Evolutionary conservation across 331 rosid species (phyloP).

Genomic region (Saraca asoca): DNA sequence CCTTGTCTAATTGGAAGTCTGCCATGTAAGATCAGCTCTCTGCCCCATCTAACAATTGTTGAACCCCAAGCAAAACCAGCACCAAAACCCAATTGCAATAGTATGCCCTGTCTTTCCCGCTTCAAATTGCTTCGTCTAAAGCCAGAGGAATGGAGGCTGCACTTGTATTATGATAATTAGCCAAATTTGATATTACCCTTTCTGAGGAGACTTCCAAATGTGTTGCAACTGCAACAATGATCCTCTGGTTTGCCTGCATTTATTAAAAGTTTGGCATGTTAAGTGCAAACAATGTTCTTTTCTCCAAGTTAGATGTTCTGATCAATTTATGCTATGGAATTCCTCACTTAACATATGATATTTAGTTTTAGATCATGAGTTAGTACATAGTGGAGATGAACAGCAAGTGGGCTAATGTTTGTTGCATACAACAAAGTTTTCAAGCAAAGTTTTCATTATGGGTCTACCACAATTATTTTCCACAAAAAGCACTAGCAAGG

Average conservation of each 20-base stretch:
- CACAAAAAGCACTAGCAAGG: not conserved
- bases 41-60: conserved; percentile 91
- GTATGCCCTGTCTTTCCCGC: conserved; percentile 80
- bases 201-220: conserved; percentile 79
- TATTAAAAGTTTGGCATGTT: not conserved
- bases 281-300: conserved; percentile 9
- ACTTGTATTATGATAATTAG: conserved; percentile 90
- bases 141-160: conserved; percentile 98
- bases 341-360: conserved; percentile 22
- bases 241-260: conserved; percentile 97
- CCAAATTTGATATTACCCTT: conserved; percentile 85
- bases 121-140: conserved; percentile 88
- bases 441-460: not conserved
- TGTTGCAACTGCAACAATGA: conserved; percentile 81
- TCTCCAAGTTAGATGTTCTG: too few relatives aligned
- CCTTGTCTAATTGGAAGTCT: conserved; percentile 12
- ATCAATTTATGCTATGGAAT: too few relatives aligned
- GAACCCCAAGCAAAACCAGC: conserved; percentile 99
- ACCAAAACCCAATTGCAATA: conserved; percentile 90
- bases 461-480: not conserved
- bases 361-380: conserved; percentile 14
- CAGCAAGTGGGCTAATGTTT: conserved; percentile 2
- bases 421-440: not conserved
- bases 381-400: not conserved
- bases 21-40: conserved; percentile 29